Base-by-base conservation (phyloP, 2,329 filamentous ascomycete species). In the Dryadomyces sulphureus region DNA sequence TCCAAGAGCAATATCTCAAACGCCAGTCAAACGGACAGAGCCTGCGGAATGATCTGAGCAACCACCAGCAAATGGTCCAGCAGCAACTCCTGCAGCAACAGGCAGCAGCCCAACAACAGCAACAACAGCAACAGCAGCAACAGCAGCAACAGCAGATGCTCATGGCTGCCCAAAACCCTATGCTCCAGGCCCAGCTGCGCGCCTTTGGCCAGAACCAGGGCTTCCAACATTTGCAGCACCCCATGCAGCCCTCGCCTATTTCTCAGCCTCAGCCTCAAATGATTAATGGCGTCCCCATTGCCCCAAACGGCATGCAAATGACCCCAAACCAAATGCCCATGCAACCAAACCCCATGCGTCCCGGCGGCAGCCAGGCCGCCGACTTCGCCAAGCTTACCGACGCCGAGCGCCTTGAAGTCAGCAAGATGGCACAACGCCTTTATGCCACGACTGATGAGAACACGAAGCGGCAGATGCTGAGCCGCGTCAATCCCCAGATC, bases 191-290 rank as follows among this genome's bases (percentile, higher is more conserved):
- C 12, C 67, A 72, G 50, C 69, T 76, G 62, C 55, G 73, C 32
- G 66, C 65, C 12, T 67, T 72, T 59, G 65, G 64, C 1, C 72
- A 71, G 53, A 65, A 62, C 2, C 75, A 72, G 49, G 73, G 69
- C 53, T 78, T 79, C 48, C 74, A 74, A 50, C 68, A 72, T 41
- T 64, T 78, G 32, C 74, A 76, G 48, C 73, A 75, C 46, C 71
- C 67, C 46, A 75, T 77, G 71, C 75, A 78, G 53, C 60, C 67
- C 4, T 66, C 70, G 1, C 68, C 67, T 34, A 66, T 77, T 21
- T 64, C 69, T 9, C 73, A 67, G 43, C 72, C 72, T 49, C 54
- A 52, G 19, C 61, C 60, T 38, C 62, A 56, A 25, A 65, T 70
- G 56, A 62, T 60, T 17, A 65, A 70, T 60, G 60, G 56, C 34